Evolutionary conservation across 164 flowering plant species (phyloP).

Genomic region (Liquidambar formosana): DNA sequence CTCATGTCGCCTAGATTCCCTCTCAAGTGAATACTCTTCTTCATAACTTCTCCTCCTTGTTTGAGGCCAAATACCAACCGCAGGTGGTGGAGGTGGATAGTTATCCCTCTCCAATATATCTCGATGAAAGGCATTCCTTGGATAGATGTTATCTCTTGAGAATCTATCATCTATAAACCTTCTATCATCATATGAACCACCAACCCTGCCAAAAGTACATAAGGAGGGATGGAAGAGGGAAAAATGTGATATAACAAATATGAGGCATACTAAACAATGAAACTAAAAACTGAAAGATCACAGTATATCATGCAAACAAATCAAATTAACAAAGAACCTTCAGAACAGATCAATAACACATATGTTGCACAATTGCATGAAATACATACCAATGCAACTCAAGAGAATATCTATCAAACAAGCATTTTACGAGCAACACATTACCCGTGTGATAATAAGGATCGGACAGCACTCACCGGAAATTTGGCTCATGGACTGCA

Average conservation of each 20-base stretch:
- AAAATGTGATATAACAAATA: conserved; percentile 17
- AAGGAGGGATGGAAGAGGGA: conserved; percentile 23
- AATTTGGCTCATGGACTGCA: conserved; percentile 79
- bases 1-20: conserved; percentile 77
- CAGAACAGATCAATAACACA: background rate
- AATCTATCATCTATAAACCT: conserved; percentile 75
- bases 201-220: conserved; percentile 56
- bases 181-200: conserved; percentile 83
- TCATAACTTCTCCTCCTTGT: conserved; percentile 73
- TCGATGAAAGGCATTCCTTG: conserved; percentile 61
- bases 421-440: conserved; percentile 6
- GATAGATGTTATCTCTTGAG: conserved; percentile 59
- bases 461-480: conserved; percentile 67
- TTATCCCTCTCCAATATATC: conserved; percentile 71
- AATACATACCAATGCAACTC: background rate
- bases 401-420: background rate
- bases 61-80: conserved; percentile 66
- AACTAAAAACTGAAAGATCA: background rate
- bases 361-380: background rate
- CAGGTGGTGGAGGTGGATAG: conserved; percentile 64
- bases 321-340: background rate
- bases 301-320: background rate
- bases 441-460: conserved; percentile 16
- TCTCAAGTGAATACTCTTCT: conserved; percentile 64
- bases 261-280: background rate